These are phyloP conservation scores for Boletales sp. DNA, from an alignment of 768 basidiomycete genomes.

Conservation along the genomic window DNA sequence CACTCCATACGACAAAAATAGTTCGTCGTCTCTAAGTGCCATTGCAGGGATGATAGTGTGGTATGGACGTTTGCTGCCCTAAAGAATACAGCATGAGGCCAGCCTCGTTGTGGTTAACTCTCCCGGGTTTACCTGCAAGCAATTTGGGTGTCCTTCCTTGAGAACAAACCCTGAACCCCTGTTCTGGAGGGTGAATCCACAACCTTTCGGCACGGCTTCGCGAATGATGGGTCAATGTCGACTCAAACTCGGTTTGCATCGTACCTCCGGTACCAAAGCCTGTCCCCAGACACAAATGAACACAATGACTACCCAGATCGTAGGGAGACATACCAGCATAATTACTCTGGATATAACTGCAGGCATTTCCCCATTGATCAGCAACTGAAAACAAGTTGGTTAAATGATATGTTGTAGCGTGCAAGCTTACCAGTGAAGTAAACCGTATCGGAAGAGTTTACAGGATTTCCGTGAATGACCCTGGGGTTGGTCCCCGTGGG, in stretches of 20 bases:
- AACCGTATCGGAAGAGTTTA: conserved; percentile 87
- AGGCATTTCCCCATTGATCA: conserved; percentile 87
- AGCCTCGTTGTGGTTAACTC: neutral
- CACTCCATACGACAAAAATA: conserved; percentile 87
- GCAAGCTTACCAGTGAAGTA: conserved; percentile 78
- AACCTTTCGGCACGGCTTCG: conserved; percentile 84
- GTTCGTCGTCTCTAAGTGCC: conserved; percentile 70
- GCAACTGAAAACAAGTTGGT: conserved; percentile 45
- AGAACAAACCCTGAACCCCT: conserved; percentile 84
- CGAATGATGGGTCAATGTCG: conserved; percentile 3
- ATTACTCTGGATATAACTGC: conserved; percentile 87
- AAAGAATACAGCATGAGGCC: neutral
- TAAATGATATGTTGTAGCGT: neutral
- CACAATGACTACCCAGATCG: neutral
- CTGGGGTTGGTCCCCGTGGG: conserved; percentile 58
- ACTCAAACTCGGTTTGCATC: neutral
- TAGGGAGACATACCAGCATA: conserved; percentile 57
- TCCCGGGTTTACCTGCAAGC: conserved; percentile 51
- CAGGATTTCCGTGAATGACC: conserved; percentile 75
- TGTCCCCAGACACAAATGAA: conserved; percentile 22
- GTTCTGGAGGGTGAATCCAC: conserved; percentile 96
- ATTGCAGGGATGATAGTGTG: conserved; percentile 95
- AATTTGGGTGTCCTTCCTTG: conserved; percentile 80
- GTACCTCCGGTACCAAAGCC: conserved; percentile 88
- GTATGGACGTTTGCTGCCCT: conserved; percentile 84